These are phyloP conservation scores for Streptanthus diversifolius DNA, from an alignment of 345 rosid species.

Conservation along the genomic window DNA sequence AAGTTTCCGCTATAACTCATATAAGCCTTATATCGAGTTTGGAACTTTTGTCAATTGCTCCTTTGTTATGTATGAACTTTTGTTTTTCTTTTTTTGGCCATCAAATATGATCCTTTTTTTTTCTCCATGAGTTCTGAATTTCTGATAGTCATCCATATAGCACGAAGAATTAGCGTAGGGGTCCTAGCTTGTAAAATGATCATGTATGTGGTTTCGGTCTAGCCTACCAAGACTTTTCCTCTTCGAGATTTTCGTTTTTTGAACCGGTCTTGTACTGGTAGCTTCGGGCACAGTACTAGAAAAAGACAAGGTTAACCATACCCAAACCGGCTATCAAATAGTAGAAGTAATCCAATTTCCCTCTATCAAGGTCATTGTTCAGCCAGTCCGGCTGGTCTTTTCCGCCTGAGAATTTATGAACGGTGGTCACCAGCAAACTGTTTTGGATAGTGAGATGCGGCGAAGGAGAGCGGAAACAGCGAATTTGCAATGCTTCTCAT, in stretches of 20 bases:
- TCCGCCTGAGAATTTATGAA: constrained; percentile 41
- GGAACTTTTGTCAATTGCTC: constrained; percentile 19
- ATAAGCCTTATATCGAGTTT: constrained; percentile 18
- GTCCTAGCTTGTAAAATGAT: background rate
- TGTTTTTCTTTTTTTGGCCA: background rate
- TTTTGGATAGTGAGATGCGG: constrained; percentile 40
- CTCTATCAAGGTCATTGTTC: constrained; percentile 42
- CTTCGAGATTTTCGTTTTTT: background rate
- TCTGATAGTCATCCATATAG: background rate
- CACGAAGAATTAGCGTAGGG: background rate
- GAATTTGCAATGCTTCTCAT: constrained; percentile 61
- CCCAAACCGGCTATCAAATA: constrained; percentile 49
- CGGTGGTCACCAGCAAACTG: constrained; percentile 35
- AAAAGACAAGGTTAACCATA: constrained; percentile 43
- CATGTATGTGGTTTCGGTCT: constrained; percentile 5
- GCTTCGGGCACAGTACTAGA: constrained; percentile 39
- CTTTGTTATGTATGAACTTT: constrained; percentile 7
- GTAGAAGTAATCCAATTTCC: constrained; percentile 59
- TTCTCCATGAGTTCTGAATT: background rate
- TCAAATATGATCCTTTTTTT: background rate
- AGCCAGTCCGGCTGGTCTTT: constrained; percentile 53
- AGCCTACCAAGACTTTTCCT: constrained; percentile 6
- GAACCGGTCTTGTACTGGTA: constrained; percentile 45
- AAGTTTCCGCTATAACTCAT: background rate
- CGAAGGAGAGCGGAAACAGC: constrained; percentile 42